phyloP scores from a whole-genome alignment of 2,329 filamentous ascomycete genomes.

The Aspergillus sp. region DNA sequence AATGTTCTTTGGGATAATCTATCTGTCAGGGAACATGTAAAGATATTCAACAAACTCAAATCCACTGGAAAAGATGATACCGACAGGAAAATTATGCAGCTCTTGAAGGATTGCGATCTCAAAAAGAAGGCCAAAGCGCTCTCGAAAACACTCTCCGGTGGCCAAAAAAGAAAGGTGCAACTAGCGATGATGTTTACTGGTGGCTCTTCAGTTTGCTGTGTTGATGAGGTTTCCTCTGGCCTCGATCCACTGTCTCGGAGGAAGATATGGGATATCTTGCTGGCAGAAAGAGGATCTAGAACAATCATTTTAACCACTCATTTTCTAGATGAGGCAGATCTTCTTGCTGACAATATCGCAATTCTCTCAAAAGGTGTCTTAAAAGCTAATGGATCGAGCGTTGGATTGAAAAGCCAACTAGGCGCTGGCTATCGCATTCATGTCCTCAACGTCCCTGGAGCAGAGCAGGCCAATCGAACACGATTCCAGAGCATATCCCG shows the following conservation, averaged over 20 bases:
- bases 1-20: constrained; percentile 92
- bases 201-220: constrained; percentile 80
- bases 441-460: constrained; percentile 60
- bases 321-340: constrained; percentile 89
- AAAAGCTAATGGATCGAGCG: constrained; percentile 79
- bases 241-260: constrained; percentile 81
- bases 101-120: constrained; percentile 73
- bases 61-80: constrained; percentile 57
- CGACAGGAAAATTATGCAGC: constrained; percentile 58
- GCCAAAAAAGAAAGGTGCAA: constrained; percentile 89
- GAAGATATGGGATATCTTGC: constrained; percentile 91
- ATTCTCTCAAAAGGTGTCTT: constrained; percentile 82
- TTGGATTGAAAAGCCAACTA: constrained; percentile 76
- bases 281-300: constrained; percentile 76
- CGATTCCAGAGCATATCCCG: constrained; percentile 58
- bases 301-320: constrained; percentile 90
- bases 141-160: constrained; percentile 79
- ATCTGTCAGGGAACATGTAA: constrained; percentile 80
- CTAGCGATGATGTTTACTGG: constrained; percentile 95
- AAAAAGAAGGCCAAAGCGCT: constrained; percentile 69
- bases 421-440: constrained; percentile 85
- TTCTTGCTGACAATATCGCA: constrained; percentile 84
- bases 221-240: constrained; percentile 88
- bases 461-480: constrained; percentile 43
- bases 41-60: constrained; percentile 82